Base-by-base conservation (phyloP, 148 eudicot genomes). In the Vaccinium darrowii region DNA sequence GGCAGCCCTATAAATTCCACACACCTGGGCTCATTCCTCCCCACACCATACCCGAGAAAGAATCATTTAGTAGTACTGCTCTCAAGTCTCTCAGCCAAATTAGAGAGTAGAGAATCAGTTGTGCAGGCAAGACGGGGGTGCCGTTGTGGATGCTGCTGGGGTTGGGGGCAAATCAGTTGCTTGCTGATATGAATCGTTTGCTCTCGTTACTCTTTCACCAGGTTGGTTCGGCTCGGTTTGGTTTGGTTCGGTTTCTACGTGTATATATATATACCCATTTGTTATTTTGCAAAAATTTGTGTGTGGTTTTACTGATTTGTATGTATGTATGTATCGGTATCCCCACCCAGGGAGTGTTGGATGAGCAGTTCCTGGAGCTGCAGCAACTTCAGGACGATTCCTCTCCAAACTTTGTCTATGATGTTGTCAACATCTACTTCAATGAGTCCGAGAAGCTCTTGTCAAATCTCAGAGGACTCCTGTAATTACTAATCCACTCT, bases 81-180 rank as follows among this genome's bases (percentile, higher is more conserved):
- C 71, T 63, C 27, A 63, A 57, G 19, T 18, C 62, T 18, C 19
- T n/a, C n/a, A 57, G 5, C 16, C 62, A 16, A 60, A 60, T 6
- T 63, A 27, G n/a, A 65, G 30, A 65, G 30, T 5, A 13, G 58
- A 19, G 16, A 67, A 33, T 33, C 36, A 33, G 36, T 33, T 33
- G 54, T 2, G 2, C 65, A 62, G 93, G 62, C 98, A 96, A 94
- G 90, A 96, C 98, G 98, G 98, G 95, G 89, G 92, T 96, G 47
- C 95, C 98, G 7, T 21, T 96, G 93, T 96, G 98, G 95, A 92
- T 94, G 97, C 89, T 96, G 67, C 90, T 96, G 67, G 98, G 98
- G 87, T 88, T 94, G 90, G 96, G 91, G 83, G 88, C 86, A 83
- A 91, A 91, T 72, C 95, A 89, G 47, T 87, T 93, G 91, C 93